A percentile compares a stretch with the other conserved stretches of the same genome.
These are phyloP conservation scores for Bruguiera parviflora DNA, from an alignment of 345 rosid genomes.

Conservation along the genomic window DNA sequence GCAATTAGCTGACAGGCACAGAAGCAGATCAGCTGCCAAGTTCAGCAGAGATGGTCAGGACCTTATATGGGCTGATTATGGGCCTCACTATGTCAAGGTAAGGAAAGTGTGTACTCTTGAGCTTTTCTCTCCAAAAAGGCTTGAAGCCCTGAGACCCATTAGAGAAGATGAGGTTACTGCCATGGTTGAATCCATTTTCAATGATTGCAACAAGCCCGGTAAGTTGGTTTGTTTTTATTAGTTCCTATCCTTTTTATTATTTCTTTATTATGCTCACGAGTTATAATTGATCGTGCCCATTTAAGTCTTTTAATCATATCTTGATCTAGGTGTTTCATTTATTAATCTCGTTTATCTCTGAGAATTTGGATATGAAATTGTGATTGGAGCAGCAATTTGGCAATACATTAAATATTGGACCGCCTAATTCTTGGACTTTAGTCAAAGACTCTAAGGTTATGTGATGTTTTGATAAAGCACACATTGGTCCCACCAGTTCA, in stretches of 20 bases:
- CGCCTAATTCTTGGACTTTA: no score
- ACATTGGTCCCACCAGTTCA: no score
- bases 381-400: no score
- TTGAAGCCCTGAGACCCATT: slow-evolving; percentile 74
- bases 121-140: slow-evolving; percentile 76
- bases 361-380: no score
- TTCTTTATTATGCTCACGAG: background rate
- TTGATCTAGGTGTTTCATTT: no score
- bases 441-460: no score
- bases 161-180: slow-evolving; percentile 93
- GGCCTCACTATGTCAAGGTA: slow-evolving; percentile 92
- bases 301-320: no score
- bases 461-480: no score
- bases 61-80: slow-evolving; percentile 95
- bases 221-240: background rate
- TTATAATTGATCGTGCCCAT: no score
- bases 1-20: slow-evolving; percentile 68
- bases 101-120: slow-evolving; percentile 82
- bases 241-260: no score
- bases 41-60: slow-evolving; percentile 82
- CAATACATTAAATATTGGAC: no score
- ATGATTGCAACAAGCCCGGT: slow-evolving; percentile 63
- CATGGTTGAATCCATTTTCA: slow-evolving; percentile 81
- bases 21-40: slow-evolving; percentile 66
- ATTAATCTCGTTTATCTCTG: no score